Conservation (phyloP, 2,329 filamentous ascomycete species). For the Neofusicoccum kwambonambiense region DNA sequence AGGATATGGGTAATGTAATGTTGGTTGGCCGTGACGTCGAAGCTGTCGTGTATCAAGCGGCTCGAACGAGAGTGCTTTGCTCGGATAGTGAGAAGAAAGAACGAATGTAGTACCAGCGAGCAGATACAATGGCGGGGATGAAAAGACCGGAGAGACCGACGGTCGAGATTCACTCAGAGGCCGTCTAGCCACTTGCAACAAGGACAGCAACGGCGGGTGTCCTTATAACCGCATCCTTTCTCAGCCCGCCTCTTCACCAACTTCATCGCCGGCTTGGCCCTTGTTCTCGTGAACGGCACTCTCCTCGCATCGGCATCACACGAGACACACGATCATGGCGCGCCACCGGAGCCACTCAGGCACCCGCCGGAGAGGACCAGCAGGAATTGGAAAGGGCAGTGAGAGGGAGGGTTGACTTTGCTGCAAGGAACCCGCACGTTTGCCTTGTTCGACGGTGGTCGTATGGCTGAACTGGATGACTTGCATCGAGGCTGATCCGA, state of each 20-base stretch:
- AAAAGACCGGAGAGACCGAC: not conserved
- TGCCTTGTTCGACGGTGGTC: not conserved
- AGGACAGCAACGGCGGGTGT: not conserved
- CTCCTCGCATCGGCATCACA: conserved; percentile 3
- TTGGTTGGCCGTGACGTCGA: not conserved
- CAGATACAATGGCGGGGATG: no score
- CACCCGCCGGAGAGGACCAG: not conserved
- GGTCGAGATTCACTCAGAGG: not conserved
- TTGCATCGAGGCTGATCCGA: not conserved
- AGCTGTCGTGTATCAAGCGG: not conserved
- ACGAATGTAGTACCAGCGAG: not conserved
- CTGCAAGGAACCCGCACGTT: not conserved
- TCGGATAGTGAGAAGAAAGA: not conserved
- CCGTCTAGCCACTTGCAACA: not conserved
- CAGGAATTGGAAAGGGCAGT: not conserved
- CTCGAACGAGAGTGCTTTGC: not conserved
- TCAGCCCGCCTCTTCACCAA: not conserved
- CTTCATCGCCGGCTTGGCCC: not conserved
- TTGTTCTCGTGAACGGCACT: not conserved
- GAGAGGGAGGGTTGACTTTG: not conserved
- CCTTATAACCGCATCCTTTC: not conserved
- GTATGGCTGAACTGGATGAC: not conserved
- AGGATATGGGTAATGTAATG: not conserved
- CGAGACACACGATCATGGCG: conserved; percentile 1
- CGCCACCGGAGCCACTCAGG: not conserved